phyloP scores from a whole-genome alignment of 1,139 yeast species.

The Cylindricascospora bacillispora region DNA sequence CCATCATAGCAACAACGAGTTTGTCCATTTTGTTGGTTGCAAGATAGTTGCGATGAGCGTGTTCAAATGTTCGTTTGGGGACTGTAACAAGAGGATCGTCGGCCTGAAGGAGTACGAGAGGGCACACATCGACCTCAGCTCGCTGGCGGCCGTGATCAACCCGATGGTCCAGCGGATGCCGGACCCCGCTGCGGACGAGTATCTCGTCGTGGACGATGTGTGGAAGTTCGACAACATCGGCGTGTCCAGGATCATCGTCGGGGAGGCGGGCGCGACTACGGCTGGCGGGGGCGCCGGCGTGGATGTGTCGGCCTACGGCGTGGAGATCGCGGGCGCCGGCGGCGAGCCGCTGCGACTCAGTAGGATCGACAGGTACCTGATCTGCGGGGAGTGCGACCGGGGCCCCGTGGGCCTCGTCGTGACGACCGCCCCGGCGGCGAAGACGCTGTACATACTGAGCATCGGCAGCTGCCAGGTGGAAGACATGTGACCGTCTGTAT shows the following conservation, averaged over 20 bases:
- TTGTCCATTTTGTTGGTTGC: too few species aligned
- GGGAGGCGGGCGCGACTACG: constrained; percentile 60
- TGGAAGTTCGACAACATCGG: constrained; percentile 75
- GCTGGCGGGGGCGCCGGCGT: constrained; percentile 25
- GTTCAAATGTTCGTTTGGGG: too few species aligned
- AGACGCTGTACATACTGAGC: constrained; percentile 13
- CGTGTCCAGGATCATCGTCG: constrained; percentile 50
- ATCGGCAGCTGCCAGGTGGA: constrained; percentile 3
- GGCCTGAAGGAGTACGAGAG: too few species aligned
- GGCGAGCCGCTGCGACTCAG: constrained; percentile 27
- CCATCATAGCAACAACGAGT: too few species aligned
- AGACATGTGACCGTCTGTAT: background rate
- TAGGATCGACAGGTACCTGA: constrained; percentile 38
- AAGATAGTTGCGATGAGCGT: too few species aligned
- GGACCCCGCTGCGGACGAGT: too few species aligned
- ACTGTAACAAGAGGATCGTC: too few species aligned
- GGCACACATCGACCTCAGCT: too few species aligned
- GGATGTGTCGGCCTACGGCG: constrained; percentile 1
- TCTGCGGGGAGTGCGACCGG: constrained; percentile 63
- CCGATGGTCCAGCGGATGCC: too few species aligned
- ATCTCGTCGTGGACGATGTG: constrained; percentile 38
- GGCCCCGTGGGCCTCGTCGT: constrained; percentile 58
- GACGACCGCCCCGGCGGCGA: constrained; percentile 33
- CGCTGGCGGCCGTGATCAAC: too few species aligned
- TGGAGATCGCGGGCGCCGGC: constrained; percentile 6